These are phyloP conservation scores for Rickenella mellea DNA, from an alignment of 768 basidiomycete species.

Conservation along the genomic window DNA sequence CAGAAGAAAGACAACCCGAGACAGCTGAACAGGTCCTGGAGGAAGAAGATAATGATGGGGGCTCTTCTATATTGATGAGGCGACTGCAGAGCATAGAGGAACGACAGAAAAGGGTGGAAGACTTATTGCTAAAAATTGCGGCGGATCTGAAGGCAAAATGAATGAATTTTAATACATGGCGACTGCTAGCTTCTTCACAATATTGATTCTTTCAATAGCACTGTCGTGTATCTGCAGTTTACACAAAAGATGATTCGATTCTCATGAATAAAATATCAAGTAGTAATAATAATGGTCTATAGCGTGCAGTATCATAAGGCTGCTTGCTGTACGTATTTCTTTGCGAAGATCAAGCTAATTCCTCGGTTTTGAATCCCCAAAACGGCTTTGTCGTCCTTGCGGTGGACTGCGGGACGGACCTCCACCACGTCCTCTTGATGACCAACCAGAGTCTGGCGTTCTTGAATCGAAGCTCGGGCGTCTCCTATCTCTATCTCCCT, in stretches of 20 bases:
- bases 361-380: not conserved
- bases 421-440: not conserved
- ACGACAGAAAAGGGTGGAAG: conserved; percentile 37
- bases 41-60: conserved; percentile 18
- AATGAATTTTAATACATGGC: too few species aligned
- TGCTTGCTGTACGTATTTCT: too few species aligned
- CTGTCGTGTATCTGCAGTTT: not conserved
- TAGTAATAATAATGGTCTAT: too few species aligned
- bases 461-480: conserved; percentile 15
- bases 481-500: conserved; percentile 20
- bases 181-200: too few species aligned
- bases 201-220: not conserved
- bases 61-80: conserved; percentile 19
- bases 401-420: not conserved
- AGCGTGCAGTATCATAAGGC: too few species aligned
- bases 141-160: not conserved
- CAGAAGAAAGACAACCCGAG: conserved; percentile 6
- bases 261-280: too few species aligned
- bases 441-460: not conserved
- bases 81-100: conserved; percentile 32
- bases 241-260: not conserved
- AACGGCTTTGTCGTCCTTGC: not conserved
- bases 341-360: not conserved
- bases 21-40: conserved; percentile 19
- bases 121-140: conserved; percentile 28